These are phyloP conservation scores for Aspergillus nanangensis DNA, from an alignment of 495 filamentous ascomycete genomes.

Conservation along the genomic window DNA sequence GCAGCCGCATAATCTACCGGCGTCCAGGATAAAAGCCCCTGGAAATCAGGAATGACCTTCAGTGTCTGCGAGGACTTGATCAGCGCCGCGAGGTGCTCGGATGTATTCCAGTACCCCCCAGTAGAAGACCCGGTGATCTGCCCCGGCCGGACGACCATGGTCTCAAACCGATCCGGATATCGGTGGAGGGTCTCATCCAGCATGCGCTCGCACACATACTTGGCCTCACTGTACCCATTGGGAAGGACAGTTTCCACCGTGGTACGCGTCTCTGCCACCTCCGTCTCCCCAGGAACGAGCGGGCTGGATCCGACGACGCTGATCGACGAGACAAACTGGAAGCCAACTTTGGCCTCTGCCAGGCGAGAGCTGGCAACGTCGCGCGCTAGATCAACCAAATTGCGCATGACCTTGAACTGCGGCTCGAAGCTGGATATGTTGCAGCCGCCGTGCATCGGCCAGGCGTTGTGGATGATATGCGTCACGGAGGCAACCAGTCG, in stretches of 20 bases:
- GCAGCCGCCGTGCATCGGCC: slow-evolving; percentile 49
- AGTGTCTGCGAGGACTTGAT: slow-evolving; percentile 49
- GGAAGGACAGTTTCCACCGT: slow-evolving; percentile 31
- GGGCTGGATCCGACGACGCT: slow-evolving; percentile 41
- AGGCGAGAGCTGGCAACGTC: slow-evolving; percentile 19
- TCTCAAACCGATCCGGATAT: slow-evolving; percentile 35
- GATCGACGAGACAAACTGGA: slow-evolving; percentile 56
- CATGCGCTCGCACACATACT: slow-evolving; percentile 46
- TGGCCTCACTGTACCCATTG: slow-evolving; percentile 49
- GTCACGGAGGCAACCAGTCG: slow-evolving; percentile 39
- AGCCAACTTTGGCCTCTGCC: slow-evolving; percentile 25
- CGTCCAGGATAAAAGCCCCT: slow-evolving; percentile 42
- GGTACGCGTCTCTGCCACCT: slow-evolving; percentile 25
- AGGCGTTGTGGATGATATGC: slow-evolving; percentile 55
- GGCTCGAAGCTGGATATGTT: slow-evolving; percentile 40
- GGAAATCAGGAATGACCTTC: slow-evolving; percentile 35
- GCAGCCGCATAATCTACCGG: slow-evolving; percentile 44
- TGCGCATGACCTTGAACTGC: slow-evolving; percentile 45
- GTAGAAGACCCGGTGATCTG: slow-evolving; percentile 46
- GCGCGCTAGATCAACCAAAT: slow-evolving; percentile 41
- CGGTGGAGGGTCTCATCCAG: slow-evolving; percentile 44
- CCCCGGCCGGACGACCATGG: slow-evolving; percentile 41
- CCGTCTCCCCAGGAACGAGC: slow-evolving; percentile 13
- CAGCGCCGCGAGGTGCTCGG: slow-evolving; percentile 46
- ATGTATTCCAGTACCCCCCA: slow-evolving; percentile 49